A percentile compares a stretch with the other conserved stretches of the same genome.
Evolutionary conservation across 73 alveolate species (phyloP).

Genomic region (Stentor coeruleus): DNA sequence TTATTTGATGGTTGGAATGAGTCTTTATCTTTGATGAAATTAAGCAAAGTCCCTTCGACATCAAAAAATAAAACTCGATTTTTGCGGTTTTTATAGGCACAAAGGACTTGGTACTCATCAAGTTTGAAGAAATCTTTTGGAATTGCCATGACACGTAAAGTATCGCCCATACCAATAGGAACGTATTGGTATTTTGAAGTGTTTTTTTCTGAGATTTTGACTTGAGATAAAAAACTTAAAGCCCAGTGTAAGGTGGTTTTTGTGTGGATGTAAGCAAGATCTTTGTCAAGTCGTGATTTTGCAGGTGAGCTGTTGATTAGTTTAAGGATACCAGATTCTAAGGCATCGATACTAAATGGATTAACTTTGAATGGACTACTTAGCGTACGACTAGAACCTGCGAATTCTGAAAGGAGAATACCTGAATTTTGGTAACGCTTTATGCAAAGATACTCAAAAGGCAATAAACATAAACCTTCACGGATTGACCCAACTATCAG

Average conservation of each 20-base stretch:
- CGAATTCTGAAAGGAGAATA: slow-evolving; percentile 51
- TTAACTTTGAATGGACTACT: slow-evolving; percentile 49
- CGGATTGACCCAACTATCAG: slow-evolving; percentile 36
- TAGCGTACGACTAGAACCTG: slow-evolving; percentile 58
- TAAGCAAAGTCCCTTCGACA: slow-evolving; percentile 6
- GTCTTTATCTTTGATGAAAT: neutral
- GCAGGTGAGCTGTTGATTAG: neutral
- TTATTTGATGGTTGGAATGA: neutral
- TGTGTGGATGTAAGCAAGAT: neutral
- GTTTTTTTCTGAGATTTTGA: neutral
- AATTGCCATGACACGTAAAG: neutral
- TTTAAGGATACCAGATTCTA: slow-evolving; percentile 27
- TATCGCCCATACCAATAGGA: neutral
- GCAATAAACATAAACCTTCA: slow-evolving; percentile 64
- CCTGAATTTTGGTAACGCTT: slow-evolving; percentile 26
- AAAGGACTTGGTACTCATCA: neutral
- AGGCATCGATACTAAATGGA: slow-evolving; percentile 52
- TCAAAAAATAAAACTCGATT: slow-evolving; percentile 15
- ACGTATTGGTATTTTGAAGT: slow-evolving; percentile 6
- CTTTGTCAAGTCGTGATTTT: neutral
- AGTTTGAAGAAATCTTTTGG: neutral
- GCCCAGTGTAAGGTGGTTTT: slow-evolving; percentile 10
- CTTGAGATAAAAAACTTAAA: neutral
- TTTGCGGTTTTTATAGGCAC: neutral
- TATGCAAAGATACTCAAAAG: slow-evolving; percentile 50